Base-by-base conservation (phyloP, 2,329 filamentous ascomycete genomes). In the Arthrobotrys pseudoclavata region DNA sequence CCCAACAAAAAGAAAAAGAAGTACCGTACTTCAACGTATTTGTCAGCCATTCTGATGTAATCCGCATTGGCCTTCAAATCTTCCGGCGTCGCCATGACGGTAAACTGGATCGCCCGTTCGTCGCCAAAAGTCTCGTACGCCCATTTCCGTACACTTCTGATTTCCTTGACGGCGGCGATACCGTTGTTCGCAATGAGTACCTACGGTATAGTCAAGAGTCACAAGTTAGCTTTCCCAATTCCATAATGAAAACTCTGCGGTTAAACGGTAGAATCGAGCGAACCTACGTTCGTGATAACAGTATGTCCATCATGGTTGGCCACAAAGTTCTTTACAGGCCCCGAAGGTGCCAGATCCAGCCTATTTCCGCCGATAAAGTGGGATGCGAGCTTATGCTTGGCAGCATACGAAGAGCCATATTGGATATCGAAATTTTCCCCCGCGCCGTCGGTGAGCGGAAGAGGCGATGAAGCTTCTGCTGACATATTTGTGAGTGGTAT, bases 111-210 rank as follows among this genome's bases (percentile, higher is more conserved):
- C 82, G 95, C 96, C 83, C 92, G 90, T 87, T 99, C 96, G 86
- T 99, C 94, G 86, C 96, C 95, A 84, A 99, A 99, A 6, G 93
- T 97, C 86, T 99, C 96, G 90, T 99, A 99, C 79, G 96, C 96
- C 96, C 96, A 99, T 94, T 98, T 99, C 85, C 96, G 92, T 83
- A 99, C 95, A 76, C 95, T 98, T 85, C 96, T 91, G 84, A 99
- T 99, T 86, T 99, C 96, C 86, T 99, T 99, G 85, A 99, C 96
- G 83, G 96, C 96, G 63, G 96, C 96, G 85, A 99, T 99, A 88
- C 96, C 96, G 87, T 99, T 99, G 88, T 99, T 99, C 84, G 96
- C 96, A 85, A 99, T 99, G 80, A 99, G 89, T 68, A 98, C 94
- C 95, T 98, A 83, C 24, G 20, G 31, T 10, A 50, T 48, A 22